phyloP scores from a whole-genome alignment of 1,139 yeast species.

The Blastobotrys elegans region DNA sequence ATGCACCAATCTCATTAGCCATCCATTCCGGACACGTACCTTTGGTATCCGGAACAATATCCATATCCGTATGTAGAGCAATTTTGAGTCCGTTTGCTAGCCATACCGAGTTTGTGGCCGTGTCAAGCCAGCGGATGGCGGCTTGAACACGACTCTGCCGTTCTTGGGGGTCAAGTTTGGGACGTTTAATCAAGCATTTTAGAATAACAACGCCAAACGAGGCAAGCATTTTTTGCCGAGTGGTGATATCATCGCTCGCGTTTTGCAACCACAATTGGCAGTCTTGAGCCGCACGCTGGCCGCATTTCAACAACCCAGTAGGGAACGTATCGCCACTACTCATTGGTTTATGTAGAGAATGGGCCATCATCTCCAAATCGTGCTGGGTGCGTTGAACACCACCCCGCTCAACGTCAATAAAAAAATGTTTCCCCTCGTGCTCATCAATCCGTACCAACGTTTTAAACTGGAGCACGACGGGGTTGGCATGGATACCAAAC shows the following conservation, averaged over 20 bases:
- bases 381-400: conserved; percentile 10
- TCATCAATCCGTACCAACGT: conserved; percentile 8
- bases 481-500: conserved; percentile 3
- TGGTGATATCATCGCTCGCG: background rate
- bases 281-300: background rate
- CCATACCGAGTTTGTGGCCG: background rate
- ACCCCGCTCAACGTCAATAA: conserved; percentile 13
- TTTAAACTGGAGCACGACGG: conserved; percentile 9
- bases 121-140: background rate
- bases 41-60: background rate
- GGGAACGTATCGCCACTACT: background rate
- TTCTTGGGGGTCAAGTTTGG: background rate
- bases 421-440: background rate
- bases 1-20: background rate
- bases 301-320: background rate
- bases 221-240: background rate
- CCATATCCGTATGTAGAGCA: background rate
- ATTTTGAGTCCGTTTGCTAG: background rate
- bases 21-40: background rate
- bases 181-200: background rate
- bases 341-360: conserved; percentile 2
- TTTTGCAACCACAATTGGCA: conserved; percentile 10
- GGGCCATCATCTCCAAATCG: conserved; percentile 10
- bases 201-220: conserved; percentile 4
- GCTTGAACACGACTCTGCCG: background rate